Conservation (phyloP, 495 filamentous ascomycete genomes). For the Penicillium paradoxum region DNA sequence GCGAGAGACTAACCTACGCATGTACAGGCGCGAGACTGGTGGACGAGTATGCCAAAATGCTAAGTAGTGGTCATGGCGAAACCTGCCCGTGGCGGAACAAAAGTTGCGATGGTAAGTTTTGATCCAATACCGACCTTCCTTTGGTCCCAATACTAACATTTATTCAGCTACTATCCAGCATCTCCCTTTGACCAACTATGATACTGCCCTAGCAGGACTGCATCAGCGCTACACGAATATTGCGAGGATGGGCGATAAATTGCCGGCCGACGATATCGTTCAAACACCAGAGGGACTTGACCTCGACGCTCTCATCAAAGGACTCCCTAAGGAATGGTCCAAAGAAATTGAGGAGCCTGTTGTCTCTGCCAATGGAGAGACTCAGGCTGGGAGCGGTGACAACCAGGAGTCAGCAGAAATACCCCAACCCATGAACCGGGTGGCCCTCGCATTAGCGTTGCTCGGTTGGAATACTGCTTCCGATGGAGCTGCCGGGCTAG, state of each 20-base stretch:
- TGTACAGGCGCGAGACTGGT: slow-evolving; percentile 54
- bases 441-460: slow-evolving; percentile 70
- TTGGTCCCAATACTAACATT: slow-evolving; percentile 8
- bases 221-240: slow-evolving; percentile 57
- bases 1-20: slow-evolving; percentile 8
- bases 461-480: slow-evolving; percentile 78
- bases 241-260: slow-evolving; percentile 43
- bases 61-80: slow-evolving; percentile 73
- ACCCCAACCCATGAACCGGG: slow-evolving; percentile 46
- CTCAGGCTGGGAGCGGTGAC: neutral
- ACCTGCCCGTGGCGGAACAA: slow-evolving; percentile 81
- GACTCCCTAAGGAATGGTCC: slow-evolving; percentile 30
- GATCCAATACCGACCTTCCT: neutral
- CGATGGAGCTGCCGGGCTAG: slow-evolving; percentile 62
- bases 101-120: slow-evolving; percentile 70
- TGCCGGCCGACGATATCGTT: slow-evolving; percentile 45
- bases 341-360: slow-evolving; percentile 15
- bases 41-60: slow-evolving; percentile 65
- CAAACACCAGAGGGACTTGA: slow-evolving; percentile 41
- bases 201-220: slow-evolving; percentile 50
- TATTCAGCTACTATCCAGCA: slow-evolving; percentile 48
- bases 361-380: slow-evolving; percentile 7
- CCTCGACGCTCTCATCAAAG: slow-evolving; percentile 28
- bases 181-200: slow-evolving; percentile 53
- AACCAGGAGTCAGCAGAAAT: slow-evolving; percentile 9